phyloP scores from a whole-genome alignment of 305 asterid genomes.

The Plantago lanceolata region DNA sequence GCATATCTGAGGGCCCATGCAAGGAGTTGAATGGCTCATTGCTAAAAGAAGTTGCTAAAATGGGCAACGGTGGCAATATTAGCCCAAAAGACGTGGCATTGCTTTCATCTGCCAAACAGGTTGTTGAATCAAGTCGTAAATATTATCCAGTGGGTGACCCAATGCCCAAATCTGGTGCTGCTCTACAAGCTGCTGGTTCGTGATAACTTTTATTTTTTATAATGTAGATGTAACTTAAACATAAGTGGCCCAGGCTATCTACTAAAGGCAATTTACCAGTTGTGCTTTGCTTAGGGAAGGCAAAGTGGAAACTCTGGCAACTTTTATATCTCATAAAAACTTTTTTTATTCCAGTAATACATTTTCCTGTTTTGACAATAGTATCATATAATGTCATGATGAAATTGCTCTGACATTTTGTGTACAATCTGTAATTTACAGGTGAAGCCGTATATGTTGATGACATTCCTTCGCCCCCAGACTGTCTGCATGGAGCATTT shows the following conservation, averaged over 20 bases:
- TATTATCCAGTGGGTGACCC: conserved; percentile 82
- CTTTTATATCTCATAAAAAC: no score
- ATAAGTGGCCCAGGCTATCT: background rate
- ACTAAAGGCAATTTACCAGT: background rate
- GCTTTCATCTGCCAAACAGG: conserved; percentile 64
- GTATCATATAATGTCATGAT: background rate
- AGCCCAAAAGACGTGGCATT: conserved; percentile 26
- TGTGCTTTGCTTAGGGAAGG: background rate
- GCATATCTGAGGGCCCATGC: conserved; percentile 21
- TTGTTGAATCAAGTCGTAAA: conserved; percentile 43
- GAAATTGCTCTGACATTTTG: background rate
- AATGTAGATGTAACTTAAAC: conserved; percentile 9
- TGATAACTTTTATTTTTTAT: conserved; percentile 16
- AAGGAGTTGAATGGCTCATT: conserved; percentile 19
- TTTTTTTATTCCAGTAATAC: no score
- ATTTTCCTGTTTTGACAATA: no score
- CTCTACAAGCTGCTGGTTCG: conserved; percentile 85
- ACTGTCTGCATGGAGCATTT: conserved; percentile 69
- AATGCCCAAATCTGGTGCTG: conserved; percentile 58
- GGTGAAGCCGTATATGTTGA: conserved; percentile 79
- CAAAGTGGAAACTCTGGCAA: no score
- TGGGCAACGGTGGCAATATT: conserved; percentile 14
- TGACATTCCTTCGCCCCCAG: conserved; percentile 69
- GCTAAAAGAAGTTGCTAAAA: conserved; percentile 25
- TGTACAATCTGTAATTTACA: conserved; percentile 25